Conservation (phyloP, 306 rosid species). For the Vicia villosa region DNA sequence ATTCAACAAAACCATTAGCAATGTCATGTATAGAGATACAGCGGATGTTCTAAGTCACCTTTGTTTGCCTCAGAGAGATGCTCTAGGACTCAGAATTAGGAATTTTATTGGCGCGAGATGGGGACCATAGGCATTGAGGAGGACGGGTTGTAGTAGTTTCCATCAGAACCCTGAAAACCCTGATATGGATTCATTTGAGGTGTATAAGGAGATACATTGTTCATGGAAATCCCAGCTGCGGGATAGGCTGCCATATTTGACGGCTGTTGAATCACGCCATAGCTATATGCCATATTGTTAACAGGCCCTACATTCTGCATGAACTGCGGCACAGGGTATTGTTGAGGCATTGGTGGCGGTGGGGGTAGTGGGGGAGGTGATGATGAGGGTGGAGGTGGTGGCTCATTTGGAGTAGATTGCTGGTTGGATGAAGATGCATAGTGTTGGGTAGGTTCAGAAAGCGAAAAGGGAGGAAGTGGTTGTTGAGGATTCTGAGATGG, state of each 20-base stretch:
- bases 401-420: constrained; percentile 62
- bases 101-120: constrained; percentile 72
- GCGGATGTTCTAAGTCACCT: constrained; percentile 26
- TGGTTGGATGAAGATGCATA: constrained; percentile 53
- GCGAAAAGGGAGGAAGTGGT: constrained; percentile 55
- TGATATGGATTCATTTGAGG: constrained; percentile 64
- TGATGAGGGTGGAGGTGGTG: constrained; percentile 86
- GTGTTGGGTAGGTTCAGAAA: constrained; percentile 57
- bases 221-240: constrained; percentile 50
- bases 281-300: constrained; percentile 57
- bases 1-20: constrained; percentile 43
- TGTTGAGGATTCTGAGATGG: constrained; percentile 65
- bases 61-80: constrained; percentile 29
- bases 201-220: constrained; percentile 52
- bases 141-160: constrained; percentile 71
- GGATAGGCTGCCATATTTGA: constrained; percentile 59
- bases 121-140: constrained; percentile 86
- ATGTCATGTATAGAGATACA: constrained; percentile 24
- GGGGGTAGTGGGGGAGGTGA: constrained; percentile 93
- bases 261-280: constrained; percentile 60
- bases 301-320: constrained; percentile 70
- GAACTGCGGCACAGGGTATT: constrained; percentile 67
- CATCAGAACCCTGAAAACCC: constrained; percentile 88
- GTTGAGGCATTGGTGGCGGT: constrained; percentile 77
- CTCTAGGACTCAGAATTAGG: constrained; percentile 10